Evolutionary conservation across 225 moss, liverwort and hornwort species (phyloP), one percentile per base, ranked within the genome.

Genomic region (Bryoerythrophyllum caledonicum): DNA sequence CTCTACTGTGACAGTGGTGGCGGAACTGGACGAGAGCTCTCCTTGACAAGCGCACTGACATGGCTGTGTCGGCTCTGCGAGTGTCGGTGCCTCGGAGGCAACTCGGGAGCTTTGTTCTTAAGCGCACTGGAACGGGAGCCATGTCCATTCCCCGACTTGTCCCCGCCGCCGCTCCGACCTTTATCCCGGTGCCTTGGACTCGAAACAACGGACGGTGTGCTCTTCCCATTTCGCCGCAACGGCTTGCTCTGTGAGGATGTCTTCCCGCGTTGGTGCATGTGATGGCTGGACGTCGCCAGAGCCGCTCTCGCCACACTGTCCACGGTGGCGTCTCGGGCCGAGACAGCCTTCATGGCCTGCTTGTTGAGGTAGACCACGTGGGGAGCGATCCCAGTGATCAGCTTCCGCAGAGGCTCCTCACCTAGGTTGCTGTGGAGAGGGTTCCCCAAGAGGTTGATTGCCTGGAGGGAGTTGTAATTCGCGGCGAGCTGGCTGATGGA

Each of bases 391-490:
- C 91, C 90, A 34, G 63, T 73, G 30, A 94, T 78, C 79, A 92
- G 79, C 46, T 94, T 90, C 54, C 90, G 86, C 63, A 94, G 70
- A 35, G 87, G 83, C 54, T 97, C 97, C 54, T 97, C 92, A 30
- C 97, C 97, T 26, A 94, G 74, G 68, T 93, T 94, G 37, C 87
- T 84, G 75, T 89, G 90, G 41, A 97, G 60, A 46, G 92, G 86
- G 74, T 97, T 97, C 57, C 94, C 97, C 8, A 90, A 60, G 35
- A 97, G 86, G 46, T 94, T 97, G 48, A 97, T 84, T 24, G 92
- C 91, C 64, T 91, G 91, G 6, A 97, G 86, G 28, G 97, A 90
- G n/a, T 78, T 88, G 71, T 97, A 93, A 76, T 97, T 97, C 16
- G 94, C 97, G 49, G 97, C 91, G 30, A 97, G 78, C 89, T 94